Evolutionary conservation across 768 basidiomycete species (phyloP).

Genomic region (Suillus lakei): DNA sequence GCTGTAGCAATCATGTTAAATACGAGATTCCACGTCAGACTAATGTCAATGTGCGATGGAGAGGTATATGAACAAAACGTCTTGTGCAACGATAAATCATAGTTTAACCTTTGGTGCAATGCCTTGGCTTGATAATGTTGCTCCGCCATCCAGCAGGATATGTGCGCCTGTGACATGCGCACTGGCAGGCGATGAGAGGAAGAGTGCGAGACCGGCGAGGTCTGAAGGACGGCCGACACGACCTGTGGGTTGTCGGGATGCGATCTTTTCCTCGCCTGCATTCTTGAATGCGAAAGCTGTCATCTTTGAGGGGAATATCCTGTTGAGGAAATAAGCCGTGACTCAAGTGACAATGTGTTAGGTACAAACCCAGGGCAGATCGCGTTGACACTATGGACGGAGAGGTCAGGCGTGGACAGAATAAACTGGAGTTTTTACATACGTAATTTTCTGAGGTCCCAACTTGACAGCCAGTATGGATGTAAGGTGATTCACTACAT

Average conservation of each 20-base stretch:
- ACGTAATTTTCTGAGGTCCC: slow-evolving; percentile 65
- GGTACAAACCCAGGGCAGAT: slow-evolving; percentile 74
- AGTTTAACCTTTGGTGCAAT: slow-evolving; percentile 31
- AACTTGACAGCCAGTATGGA: slow-evolving; percentile 72
- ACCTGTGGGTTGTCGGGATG: slow-evolving; percentile 66
- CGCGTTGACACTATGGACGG: slow-evolving; percentile 70
- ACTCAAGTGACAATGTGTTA: neutral
- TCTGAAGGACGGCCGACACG: slow-evolving; percentile 69
- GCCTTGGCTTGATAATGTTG: slow-evolving; percentile 23
- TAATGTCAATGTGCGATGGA: neutral
- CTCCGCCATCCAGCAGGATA: slow-evolving; percentile 73
- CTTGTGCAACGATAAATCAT: slow-evolving; percentile 8
- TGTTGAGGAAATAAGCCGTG: slow-evolving; percentile 24
- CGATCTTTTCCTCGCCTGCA: slow-evolving; percentile 56
- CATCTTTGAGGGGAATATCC: slow-evolving; percentile 86
- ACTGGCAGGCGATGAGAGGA: slow-evolving; percentile 71
- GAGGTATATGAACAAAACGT: neutral
- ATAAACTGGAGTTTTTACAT: slow-evolving; percentile 31
- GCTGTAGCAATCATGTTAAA: neutral
- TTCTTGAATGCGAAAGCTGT: slow-evolving; percentile 71
- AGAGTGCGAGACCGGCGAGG: slow-evolving; percentile 72
- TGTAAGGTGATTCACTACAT: slow-evolving; percentile 78
- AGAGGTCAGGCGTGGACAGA: slow-evolving; percentile 2
- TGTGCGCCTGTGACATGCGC: slow-evolving; percentile 79
- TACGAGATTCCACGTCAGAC: neutral